These are phyloP conservation scores for Punica granatum DNA, from an alignment of 345 rosid genomes.

Conservation along the genomic window DNA sequence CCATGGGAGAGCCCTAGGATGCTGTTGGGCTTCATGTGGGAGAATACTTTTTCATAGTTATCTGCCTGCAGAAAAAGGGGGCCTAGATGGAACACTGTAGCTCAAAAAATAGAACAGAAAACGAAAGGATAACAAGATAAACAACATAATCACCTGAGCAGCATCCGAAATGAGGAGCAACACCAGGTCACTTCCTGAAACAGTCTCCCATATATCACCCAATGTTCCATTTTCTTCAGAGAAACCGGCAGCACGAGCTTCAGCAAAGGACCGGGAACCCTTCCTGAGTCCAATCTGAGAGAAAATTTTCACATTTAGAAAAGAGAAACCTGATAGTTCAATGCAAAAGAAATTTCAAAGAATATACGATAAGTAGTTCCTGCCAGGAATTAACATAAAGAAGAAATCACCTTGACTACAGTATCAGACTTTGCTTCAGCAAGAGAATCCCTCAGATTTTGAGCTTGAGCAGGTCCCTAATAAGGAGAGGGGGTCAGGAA, in stretches of 20 bases:
- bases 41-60: slow-evolving; percentile 68
- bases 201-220: slow-evolving; percentile 87
- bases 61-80: slow-evolving; percentile 51
- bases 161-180: slow-evolving; percentile 86
- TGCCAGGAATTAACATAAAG: not conserved
- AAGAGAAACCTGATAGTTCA: not conserved
- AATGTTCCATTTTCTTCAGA: slow-evolving; percentile 76
- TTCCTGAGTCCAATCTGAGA: slow-evolving; percentile 76
- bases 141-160: slow-evolving; percentile 53
- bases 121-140: not conserved
- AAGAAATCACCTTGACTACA: slow-evolving; percentile 55
- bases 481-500: not conserved
- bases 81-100: not conserved
- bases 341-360: not conserved
- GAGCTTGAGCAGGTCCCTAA: slow-evolving; percentile 97
- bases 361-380: not conserved
- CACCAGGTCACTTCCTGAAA: slow-evolving; percentile 85
- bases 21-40: slow-evolving; percentile 92
- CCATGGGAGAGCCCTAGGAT: slow-evolving; percentile 96
- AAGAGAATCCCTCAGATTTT: slow-evolving; percentile 86
- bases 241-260: slow-evolving; percentile 88
- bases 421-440: slow-evolving; percentile 76
- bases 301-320: not conserved
- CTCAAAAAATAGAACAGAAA: not conserved
- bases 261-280: slow-evolving; percentile 79